These are phyloP conservation scores for Xylaria sp. DNA, from an alignment of 2,329 filamentous ascomycete genomes.

Conservation along the genomic window DNA sequence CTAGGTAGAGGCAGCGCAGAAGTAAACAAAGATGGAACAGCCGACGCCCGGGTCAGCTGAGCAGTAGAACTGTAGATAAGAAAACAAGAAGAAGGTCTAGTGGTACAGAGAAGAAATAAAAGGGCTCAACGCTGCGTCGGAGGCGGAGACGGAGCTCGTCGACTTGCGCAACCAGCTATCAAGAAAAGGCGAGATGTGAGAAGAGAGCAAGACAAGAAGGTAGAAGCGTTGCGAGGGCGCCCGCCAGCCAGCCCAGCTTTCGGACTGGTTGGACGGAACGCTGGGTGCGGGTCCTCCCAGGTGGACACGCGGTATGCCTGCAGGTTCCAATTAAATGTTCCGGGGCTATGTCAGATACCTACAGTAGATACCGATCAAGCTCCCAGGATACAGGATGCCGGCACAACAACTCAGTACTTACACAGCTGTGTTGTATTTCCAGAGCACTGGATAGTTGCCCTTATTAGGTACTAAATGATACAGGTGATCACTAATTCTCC, in stretches of 20 bases:
- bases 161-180: slow-evolving; percentile 8
- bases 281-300: not conserved
- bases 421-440: not conserved
- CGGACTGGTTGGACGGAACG: slow-evolving; percentile 8
- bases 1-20: slow-evolving; percentile 7
- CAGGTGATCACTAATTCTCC: too few species aligned
- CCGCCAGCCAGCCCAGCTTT: not conserved
- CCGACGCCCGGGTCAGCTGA: slow-evolving; percentile 17
- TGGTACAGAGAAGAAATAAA: slow-evolving; percentile 22
- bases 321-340: not conserved
- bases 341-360: slow-evolving; percentile 3
- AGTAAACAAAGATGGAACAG: slow-evolving; percentile 34
- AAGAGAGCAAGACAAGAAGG: slow-evolving; percentile 12
- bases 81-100: slow-evolving; percentile 15
- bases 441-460: too few species aligned
- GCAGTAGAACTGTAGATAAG: slow-evolving; percentile 29
- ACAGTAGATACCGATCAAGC: not conserved
- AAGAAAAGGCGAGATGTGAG: slow-evolving; percentile 11
- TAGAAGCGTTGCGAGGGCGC: slow-evolving; percentile 11
- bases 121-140: slow-evolving; percentile 7
- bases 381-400: not conserved
- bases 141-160: slow-evolving; percentile 8
- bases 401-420: not conserved
- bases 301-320: not conserved
- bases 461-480: too few species aligned